Evolutionary conservation across 1,139 yeast species (phyloP), one percentile per base, ranked within the genome.

Genomic region (Geotrichum histeridarum): DNA sequence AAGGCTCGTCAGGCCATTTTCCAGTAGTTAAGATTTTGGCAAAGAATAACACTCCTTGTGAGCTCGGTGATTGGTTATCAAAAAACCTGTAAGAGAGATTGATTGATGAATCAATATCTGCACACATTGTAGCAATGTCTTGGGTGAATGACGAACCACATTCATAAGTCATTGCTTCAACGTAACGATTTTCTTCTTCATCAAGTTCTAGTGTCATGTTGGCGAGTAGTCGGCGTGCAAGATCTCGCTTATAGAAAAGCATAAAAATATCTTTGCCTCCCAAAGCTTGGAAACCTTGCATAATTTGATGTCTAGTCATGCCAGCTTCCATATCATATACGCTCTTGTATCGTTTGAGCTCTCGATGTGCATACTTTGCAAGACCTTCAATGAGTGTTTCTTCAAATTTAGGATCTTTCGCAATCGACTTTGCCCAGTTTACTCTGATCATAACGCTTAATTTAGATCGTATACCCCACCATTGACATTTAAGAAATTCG

Each of bases 1-100:
- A 18, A 9, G 41, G 36, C 15, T n/a, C 14, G 1, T 41, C 18
- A 14, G 48, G 48, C 48, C 48, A 45, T 18, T 45, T 45, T n/a
- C 42, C 32, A 41, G 15, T 31, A 6, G 48, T 45, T 2, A 30
- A 17, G 8, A 45, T 35, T 8, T 12, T 15, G 2, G 35, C 48
- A 11, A 33, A 4, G 11, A 45, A 45, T 8, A 35, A 5, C 5
- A 45, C 2, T 12, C 18, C 9, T 11, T 11, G 7, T 12, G 12
- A 2, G 4, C n/a, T 22, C 12, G n/a, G 36, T 22, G 27, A 3
- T 22, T 22, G 27, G 27, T 5, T 5, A 3, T 22, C 27, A 22
- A 22, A 22, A 22, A 22, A 22, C 5, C 27, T 22, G 12, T 2
- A 5, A 4, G 27, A 45, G 9, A 47, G 43, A 11, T 47, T 37